A percentile compares a stretch with the other conserved stretches of the same genome.
These are phyloP conservation scores for Spathaspora sp. DNA, from an alignment of 805 yeast species.

Conservation along the genomic window DNA sequence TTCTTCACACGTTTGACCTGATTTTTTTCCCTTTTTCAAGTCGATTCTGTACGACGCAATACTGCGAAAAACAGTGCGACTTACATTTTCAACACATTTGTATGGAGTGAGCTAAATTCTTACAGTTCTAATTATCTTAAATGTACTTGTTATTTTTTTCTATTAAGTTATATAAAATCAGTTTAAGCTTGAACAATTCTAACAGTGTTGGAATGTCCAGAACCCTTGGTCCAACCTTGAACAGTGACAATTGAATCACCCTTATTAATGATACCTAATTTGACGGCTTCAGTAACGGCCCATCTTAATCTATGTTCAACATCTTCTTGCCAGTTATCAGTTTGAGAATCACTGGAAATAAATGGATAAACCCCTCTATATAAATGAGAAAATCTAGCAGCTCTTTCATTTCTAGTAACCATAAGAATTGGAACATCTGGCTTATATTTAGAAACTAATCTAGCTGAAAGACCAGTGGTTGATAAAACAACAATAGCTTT, in stretches of 20 bases:
- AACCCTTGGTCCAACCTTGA: slow-evolving; percentile 98
- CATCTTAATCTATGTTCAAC: slow-evolving; percentile 91
- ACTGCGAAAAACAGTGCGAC: too few species aligned
- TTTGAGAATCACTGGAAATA: slow-evolving; percentile 63
- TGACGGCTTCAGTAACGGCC: slow-evolving; percentile 88
- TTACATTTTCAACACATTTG: too few species aligned
- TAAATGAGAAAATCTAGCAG: slow-evolving; percentile 94
- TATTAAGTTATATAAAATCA: not conserved
- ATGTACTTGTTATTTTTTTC: not conserved
- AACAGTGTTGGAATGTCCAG: slow-evolving; percentile 98
- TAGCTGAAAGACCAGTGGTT: slow-evolving; percentile 92
- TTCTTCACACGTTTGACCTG: too few species aligned
- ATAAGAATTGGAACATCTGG: slow-evolving; percentile 95
- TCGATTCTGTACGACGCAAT: too few species aligned
- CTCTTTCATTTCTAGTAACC: slow-evolving; percentile 92
- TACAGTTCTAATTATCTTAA: not conserved
- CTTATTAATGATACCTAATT: slow-evolving; percentile 76
- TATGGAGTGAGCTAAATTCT: too few species aligned
- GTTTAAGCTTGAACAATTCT: slow-evolving; percentile 77
- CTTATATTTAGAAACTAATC: slow-evolving; percentile 95
- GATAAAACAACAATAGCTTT: slow-evolving; percentile 96
- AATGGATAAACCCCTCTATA: slow-evolving; percentile 99
- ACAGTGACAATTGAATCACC: slow-evolving; percentile 91
- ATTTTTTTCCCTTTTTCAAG: too few species aligned
- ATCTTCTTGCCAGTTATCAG: slow-evolving; percentile 91